These are phyloP conservation scores for Fagopyrum tataricum DNA, from an alignment of 148 eudicot genomes.

Conservation along the genomic window DNA sequence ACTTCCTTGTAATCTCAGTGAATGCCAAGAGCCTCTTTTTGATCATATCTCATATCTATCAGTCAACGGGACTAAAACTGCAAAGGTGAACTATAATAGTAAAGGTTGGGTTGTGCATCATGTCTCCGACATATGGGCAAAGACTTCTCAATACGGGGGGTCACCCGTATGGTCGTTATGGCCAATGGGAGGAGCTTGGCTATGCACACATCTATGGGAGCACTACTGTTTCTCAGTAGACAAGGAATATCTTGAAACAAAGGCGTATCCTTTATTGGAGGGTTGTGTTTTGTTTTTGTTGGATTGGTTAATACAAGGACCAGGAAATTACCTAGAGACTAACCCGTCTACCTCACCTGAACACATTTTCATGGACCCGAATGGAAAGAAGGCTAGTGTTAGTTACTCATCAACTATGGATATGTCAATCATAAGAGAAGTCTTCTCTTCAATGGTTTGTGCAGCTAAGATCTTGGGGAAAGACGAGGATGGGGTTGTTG, in stretches of 20 bases:
- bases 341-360: conserved; percentile 93
- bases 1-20: conserved; percentile 69
- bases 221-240: conserved; percentile 72
- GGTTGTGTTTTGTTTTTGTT: conserved; percentile 60
- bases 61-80: conserved; percentile 62
- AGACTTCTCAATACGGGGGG: conserved; percentile 67
- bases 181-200: conserved; percentile 99
- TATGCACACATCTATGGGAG: conserved; percentile 76
- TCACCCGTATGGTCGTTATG: conserved; percentile 76
- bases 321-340: conserved; percentile 49
- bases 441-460: conserved; percentile 49
- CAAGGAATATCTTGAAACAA: conserved; percentile 50
- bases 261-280: conserved; percentile 70
- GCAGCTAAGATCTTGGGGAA: conserved; percentile 69
- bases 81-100: conserved; percentile 65
- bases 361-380: conserved; percentile 68
- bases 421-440: conserved; percentile 64
- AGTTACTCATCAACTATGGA: conserved; percentile 94
- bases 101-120: conserved; percentile 93
- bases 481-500: conserved; percentile 41
- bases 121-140: conserved; percentile 84
- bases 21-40: conserved; percentile 74
- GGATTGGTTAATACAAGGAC: conserved; percentile 76
- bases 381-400: conserved; percentile 64
- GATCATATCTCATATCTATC: conserved; percentile 54